Conservation (phyloP, 345 rosid species). For the Mercurialis annua region DNA sequence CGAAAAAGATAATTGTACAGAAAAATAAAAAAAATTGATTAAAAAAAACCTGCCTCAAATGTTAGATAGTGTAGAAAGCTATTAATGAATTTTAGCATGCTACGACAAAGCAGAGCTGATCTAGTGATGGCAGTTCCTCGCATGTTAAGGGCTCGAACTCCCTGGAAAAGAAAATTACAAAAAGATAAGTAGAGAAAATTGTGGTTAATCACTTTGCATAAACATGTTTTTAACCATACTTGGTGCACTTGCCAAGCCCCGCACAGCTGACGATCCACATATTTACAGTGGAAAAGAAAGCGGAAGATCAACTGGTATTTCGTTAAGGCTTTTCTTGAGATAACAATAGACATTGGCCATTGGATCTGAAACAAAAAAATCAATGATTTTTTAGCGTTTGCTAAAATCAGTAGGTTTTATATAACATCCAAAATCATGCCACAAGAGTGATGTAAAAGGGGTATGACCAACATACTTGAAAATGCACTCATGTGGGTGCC, state of each 20-base stretch:
- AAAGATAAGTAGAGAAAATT: slow-evolving; percentile 21
- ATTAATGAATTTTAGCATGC: slow-evolving; percentile 92
- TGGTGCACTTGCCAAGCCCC: slow-evolving; percentile 98
- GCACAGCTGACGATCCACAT: slow-evolving; percentile 94
- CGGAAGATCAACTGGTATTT: slow-evolving; percentile 94
- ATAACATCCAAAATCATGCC: slow-evolving; percentile 3
- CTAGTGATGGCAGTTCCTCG: slow-evolving; percentile 78
- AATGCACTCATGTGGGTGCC: not conserved
- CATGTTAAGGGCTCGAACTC: slow-evolving; percentile 65
- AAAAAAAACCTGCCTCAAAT: slow-evolving; percentile 73
- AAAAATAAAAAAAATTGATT: not conserved
- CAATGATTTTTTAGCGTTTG: not conserved
- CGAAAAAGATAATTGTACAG: not conserved
- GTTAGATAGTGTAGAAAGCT: slow-evolving; percentile 97
- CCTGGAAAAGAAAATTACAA: slow-evolving; percentile 42
- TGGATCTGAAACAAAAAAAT: slow-evolving; percentile 59
- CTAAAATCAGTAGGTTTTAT: not conserved
- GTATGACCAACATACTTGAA: not conserved
- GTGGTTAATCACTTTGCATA: slow-evolving; percentile 5
- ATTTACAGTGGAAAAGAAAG: slow-evolving; percentile 87
- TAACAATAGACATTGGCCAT: slow-evolving; percentile 93
- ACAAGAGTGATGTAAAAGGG: slow-evolving; percentile 8
- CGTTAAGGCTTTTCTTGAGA: slow-evolving; percentile 81
- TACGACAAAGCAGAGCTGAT: slow-evolving; percentile 93
- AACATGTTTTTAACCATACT: slow-evolving; percentile 39